A percentile compares a stretch with the other conserved stretches of the same genome.
These are phyloP conservation scores for Lactifluus piperatus DNA, from an alignment of 768 basidiomycete species.

Conservation along the genomic window DNA sequence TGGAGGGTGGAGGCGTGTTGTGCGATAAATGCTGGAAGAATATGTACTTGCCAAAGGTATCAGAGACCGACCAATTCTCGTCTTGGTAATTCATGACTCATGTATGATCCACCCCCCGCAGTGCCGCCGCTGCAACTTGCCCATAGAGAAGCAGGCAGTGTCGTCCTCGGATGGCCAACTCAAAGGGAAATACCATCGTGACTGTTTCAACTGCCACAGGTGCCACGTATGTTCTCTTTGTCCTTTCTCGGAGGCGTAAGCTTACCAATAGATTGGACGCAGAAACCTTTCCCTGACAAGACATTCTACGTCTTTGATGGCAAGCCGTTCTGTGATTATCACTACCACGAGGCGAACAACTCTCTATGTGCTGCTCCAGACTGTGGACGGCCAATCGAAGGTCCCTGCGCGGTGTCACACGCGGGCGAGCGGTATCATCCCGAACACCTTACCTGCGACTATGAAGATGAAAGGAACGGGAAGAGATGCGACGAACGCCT, in stretches of 20 bases:
- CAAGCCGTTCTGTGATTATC: slow-evolving; percentile 84
- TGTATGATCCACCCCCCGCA: slow-evolving; percentile 25
- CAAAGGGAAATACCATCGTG: slow-evolving; percentile 90
- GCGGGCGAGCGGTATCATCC: slow-evolving; percentile 78
- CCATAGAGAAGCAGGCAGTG: slow-evolving; percentile 88
- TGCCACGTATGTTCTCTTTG: slow-evolving; percentile 51
- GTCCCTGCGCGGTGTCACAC: slow-evolving; percentile 84
- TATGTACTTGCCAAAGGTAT: slow-evolving; percentile 84
- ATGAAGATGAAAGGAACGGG: slow-evolving; percentile 29
- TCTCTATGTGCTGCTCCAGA: slow-evolving; percentile 72
- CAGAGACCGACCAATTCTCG: neutral
- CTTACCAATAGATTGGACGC: slow-evolving; percentile 2
- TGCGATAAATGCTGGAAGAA: slow-evolving; percentile 95
- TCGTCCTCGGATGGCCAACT: slow-evolving; percentile 89
- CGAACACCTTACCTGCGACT: slow-evolving; percentile 81
- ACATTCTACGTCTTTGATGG: slow-evolving; percentile 88
- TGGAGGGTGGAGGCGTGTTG: slow-evolving; percentile 59
- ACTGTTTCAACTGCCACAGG: slow-evolving; percentile 81
- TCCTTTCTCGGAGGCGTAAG: neutral
- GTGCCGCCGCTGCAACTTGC: slow-evolving; percentile 81
- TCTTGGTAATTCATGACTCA: slow-evolving; percentile 6
- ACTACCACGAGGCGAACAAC: slow-evolving; percentile 88
- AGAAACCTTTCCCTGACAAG: slow-evolving; percentile 88
- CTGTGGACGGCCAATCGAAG: slow-evolving; percentile 89
- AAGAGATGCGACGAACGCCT: slow-evolving; percentile 42